Base-by-base conservation (phyloP, 2,329 filamentous ascomycete species). In the Trichoderma hamatum region DNA sequence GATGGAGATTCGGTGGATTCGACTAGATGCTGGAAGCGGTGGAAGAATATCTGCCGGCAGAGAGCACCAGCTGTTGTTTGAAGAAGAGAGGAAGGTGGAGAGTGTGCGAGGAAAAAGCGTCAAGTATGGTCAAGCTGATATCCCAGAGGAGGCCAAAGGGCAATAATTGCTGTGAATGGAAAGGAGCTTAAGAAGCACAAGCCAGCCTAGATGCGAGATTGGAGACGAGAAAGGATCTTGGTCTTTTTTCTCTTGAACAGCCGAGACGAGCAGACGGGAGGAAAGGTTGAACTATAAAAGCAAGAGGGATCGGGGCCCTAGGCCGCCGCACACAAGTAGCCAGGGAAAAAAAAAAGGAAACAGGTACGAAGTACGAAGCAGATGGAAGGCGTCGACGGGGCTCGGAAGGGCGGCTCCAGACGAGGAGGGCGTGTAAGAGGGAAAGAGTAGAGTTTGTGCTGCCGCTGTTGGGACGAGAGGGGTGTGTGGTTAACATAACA, bases 281-380 rank as follows among this genome's bases (percentile, higher is more conserved):
- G 63, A 51, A 54, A 70, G 56, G 36, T 49, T 70, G 69, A 62
- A 59, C 54, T 63, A 54, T 68, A 68, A 68, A 36, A 60, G 63
- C 43, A 34, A 58, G 64, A 52, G 34, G 34, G 43, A 54, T 59
- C 61, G 63, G 24, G 39, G 26, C 39, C 58, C 32, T 54, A 52
- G 54, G 46, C 30, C 54, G 59, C 26, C 21, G 60, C 61, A 56
- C 51, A 32, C 26, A 14, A 69, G 10, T 14, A 46, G 30, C 43
- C 16, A 6, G 24, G n/a, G n/a, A 51, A 26, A 36, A 26, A 51
- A 26, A 36, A 26, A 21, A 51, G 26, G n/a, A 58, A 67, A 51
- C 52, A 36, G 24, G 19, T 19, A 26, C 46, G 16, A 54, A 54
- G 56, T 61, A 28, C 24, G 54, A 58, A 66, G 28, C 19, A 52